phyloP scores from a whole-genome alignment of 345 rosid genomes.

The Populus ilicifolia region DNA sequence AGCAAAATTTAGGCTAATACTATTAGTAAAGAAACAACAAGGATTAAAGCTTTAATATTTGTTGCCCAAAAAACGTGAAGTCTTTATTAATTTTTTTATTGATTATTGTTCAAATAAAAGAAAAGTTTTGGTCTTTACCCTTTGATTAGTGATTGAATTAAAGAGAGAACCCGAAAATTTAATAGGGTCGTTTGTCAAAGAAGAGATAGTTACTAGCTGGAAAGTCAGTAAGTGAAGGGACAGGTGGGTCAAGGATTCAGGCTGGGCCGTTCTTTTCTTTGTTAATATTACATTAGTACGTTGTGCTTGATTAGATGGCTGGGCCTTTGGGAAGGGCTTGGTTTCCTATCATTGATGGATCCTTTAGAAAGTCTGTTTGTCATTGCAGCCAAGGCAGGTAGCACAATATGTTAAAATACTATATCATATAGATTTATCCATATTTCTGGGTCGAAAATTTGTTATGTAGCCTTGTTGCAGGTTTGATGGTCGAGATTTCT shows the following conservation, averaged over 20 bases:
- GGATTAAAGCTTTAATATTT: background rate
- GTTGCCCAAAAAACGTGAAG: background rate
- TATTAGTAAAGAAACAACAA: background rate
- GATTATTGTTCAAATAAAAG: background rate
- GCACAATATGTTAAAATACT: too few relatives aligned
- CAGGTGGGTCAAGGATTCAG: background rate
- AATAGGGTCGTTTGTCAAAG: background rate
- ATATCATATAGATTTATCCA: too few relatives aligned
- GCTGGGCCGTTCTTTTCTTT: background rate
- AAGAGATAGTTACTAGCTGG: background rate
- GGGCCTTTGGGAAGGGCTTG: too few relatives aligned
- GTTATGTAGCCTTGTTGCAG: too few relatives aligned
- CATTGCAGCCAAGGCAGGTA: too few relatives aligned
- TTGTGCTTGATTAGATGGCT: too few relatives aligned
- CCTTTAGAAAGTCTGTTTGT: too few relatives aligned
- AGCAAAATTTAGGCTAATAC: background rate
- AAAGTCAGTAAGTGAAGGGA: background rate
- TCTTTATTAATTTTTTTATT: background rate
- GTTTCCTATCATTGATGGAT: too few relatives aligned
- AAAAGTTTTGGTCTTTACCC: background rate
- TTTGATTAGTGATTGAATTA: background rate
- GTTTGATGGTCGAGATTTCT: conserved; percentile 29
- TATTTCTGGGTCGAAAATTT: too few relatives aligned
- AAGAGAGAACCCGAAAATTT: background rate
- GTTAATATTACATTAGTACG: background rate